These are phyloP conservation scores for Hemisphaericaspora subhashii DNA, from an alignment of 1,139 yeast genomes.

Conservation along the genomic window DNA sequence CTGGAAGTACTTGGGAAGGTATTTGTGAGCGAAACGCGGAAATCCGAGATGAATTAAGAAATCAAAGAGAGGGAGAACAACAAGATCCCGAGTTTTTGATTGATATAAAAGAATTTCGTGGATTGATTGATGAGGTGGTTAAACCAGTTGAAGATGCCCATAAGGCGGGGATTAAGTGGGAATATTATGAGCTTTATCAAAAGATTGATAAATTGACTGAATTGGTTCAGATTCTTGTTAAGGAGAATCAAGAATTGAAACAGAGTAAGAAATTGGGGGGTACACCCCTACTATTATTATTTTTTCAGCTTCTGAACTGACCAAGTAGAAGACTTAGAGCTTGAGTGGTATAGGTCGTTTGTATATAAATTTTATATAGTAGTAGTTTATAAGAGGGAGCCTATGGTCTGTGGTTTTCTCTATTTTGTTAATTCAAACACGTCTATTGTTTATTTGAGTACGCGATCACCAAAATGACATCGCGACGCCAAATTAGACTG, in stretches of 20 bases:
- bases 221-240: conserved; percentile 42
- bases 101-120: conserved; percentile 48
- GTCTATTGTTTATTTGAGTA: no score
- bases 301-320: neutral
- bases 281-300: neutral
- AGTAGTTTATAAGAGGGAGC: no score
- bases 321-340: no score
- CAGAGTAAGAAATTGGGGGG: no score
- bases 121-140: conserved; percentile 44
- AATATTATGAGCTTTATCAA: conserved; percentile 53
- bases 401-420: no score
- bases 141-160: conserved; percentile 62
- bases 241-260: conserved; percentile 42
- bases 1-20: conserved; percentile 30
- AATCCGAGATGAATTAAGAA: conserved; percentile 38
- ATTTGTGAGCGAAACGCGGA: conserved; percentile 41
- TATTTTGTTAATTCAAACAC: no score
- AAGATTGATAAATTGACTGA: conserved; percentile 47
- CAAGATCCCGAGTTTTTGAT: conserved; percentile 70
- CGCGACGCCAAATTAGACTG: no score
- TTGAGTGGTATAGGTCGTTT: no score
- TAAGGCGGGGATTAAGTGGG: conserved; percentile 64
- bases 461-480: no score
- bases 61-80: conserved; percentile 63
- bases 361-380: no score